Base-by-base conservation (phyloP, 352 stramenopile genomes). In the Saprolegnia parasitica region DNA sequence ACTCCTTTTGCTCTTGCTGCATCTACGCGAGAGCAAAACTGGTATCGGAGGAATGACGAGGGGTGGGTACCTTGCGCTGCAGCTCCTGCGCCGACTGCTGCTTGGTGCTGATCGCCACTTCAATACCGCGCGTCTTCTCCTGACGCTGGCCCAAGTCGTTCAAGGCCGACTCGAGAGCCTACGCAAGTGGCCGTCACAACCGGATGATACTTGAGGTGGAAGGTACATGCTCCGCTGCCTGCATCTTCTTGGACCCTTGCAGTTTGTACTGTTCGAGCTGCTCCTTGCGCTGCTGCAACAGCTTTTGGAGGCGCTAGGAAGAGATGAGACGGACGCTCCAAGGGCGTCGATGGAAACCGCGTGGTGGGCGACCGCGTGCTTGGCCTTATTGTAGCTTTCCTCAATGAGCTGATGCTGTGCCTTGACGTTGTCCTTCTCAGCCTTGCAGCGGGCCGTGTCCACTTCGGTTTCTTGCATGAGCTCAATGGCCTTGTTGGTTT, bases 401-500 rank as follows among this genome's bases (percentile, higher is more conserved):
- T 77, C 71, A 57, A 93, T 86, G 35, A 87, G 74, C 21, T 77
- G 71, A 16, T 73, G 77, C 56, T 83, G 72, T 20, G 70, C 42
- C 70, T 90, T 89, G 46, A 95, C 80, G 65, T 92, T 77, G 23
- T 86, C 74, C 40, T 95, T 95, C 24, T 78, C 80, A 45, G 84
- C 73, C 56, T 88, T 91, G 76, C 78, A 89, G 13, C 79, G 78
- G 18, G 78, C 71, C 46, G 91, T 81, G 65, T 91, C 85, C 23
- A 76, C 70, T 29, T 91, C 80, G 18, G 85, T 81, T 26, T 89
- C 85, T 29, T 73, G 68, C 64, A 95, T 78, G 35, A 93, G 73
- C 49, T 79, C 73, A 10, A 90, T 77, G 9, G 78, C 87, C 68
- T 80, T 88, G 20, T 76, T 37, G 63, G 88, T 76, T 49, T 95